Percentiles rank a stretch among this genome's conserved stretches.
Conservation (phyloP, 129 eudicot genomes). For the Silybum marianum region DNA sequence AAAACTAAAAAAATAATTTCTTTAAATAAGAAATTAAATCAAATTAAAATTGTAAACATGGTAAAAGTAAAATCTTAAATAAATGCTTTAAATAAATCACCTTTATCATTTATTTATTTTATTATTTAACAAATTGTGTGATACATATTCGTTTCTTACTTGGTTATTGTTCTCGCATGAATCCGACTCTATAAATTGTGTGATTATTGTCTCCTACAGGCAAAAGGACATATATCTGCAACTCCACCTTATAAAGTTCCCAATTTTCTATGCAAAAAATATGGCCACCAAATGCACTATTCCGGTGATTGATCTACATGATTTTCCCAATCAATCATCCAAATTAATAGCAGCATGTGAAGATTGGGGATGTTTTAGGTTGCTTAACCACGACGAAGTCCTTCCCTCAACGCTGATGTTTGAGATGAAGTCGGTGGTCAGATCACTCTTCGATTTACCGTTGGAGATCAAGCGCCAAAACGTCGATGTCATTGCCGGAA, state of each 20-base stretch:
- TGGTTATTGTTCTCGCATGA: not conserved
- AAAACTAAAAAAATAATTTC: no score
- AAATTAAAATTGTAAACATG: no score
- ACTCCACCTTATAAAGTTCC: no score
- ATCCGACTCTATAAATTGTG: not conserved
- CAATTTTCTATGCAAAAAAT: not conserved
- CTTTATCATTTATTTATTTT: no score
- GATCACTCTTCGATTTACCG: not conserved
- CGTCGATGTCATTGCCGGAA: slow-evolving; percentile 45
- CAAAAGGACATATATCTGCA: not conserved
- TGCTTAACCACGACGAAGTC: slow-evolving; percentile 41
- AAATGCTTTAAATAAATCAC: no score
- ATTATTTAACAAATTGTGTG: not conserved
- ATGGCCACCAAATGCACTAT: slow-evolving; percentile 11
- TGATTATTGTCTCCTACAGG: not conserved
- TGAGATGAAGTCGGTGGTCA: slow-evolving; percentile 49
- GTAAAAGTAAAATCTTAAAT: no score
- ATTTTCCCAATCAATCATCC: not conserved
- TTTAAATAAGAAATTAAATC: no score
- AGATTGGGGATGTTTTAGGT: slow-evolving; percentile 50
- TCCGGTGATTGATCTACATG: not conserved
- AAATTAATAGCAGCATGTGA: not conserved
- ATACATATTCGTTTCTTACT: no score
- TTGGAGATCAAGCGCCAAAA: slow-evolving; percentile 41
- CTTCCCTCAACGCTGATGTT: slow-evolving; percentile 37